These are phyloP conservation scores for Rhodotorula paludigena DNA, from an alignment of 768 basidiomycete genomes.

Conservation along the genomic window DNA sequence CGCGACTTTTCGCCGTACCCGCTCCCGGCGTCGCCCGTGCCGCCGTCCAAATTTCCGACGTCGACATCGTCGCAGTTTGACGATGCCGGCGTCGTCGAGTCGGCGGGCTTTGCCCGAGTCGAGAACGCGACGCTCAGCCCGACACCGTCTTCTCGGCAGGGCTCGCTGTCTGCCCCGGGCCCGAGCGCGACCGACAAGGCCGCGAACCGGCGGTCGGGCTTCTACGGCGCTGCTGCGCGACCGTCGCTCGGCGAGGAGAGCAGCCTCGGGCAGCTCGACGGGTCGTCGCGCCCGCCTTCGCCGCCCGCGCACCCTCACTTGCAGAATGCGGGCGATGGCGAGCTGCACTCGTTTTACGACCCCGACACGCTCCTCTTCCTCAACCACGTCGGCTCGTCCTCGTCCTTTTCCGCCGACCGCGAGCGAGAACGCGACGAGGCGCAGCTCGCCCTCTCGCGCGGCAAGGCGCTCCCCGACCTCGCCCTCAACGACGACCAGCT, in stretches of 20 bases:
- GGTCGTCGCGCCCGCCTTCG: neutral
- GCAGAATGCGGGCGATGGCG: constrained; percentile 1
- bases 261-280: neutral
- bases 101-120: too few relatives aligned
- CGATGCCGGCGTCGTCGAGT: too few relatives aligned
- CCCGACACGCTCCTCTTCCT: constrained; percentile 63
- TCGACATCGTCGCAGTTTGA: neutral
- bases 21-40: neutral
- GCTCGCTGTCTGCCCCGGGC: neutral
- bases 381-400: constrained; percentile 36
- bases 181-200: constrained; percentile 16
- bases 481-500: constrained; percentile 15
- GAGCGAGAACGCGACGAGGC: too few relatives aligned
- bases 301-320: neutral
- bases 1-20: constrained; percentile 11
- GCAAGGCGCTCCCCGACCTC: neutral
- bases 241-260: neutral
- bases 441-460: neutral
- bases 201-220: constrained; percentile 40
- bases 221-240: constrained; percentile 36
- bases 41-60: too few relatives aligned
- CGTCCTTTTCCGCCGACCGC: neutral
- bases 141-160: neutral
- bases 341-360: constrained; percentile 61
- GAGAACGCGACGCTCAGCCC: constrained; percentile 3